Evolutionary conservation across 768 basidiomycete species (phyloP), one percentile per base, ranked within the genome.

Genomic region (Mycena latifolia): DNA sequence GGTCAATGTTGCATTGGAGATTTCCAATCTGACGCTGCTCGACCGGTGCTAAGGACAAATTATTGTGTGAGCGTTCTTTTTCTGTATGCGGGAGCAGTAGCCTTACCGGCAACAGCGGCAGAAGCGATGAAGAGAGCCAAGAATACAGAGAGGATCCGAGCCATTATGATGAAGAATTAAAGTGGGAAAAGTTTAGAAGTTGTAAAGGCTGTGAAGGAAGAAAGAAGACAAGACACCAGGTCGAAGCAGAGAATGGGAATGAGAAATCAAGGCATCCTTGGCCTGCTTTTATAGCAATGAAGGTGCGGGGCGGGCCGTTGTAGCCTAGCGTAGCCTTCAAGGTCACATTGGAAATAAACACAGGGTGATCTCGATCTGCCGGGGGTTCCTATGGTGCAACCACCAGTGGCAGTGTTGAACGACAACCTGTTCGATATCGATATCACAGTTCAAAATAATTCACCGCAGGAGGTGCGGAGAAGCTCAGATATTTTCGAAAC

Each of bases 1-100:
- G 74, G 43, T 74, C 72, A 22, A 71, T 61, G 51, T 74, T 75
- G 63, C 77, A 76, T 17, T 54, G 3, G 24, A 66, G 7, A 31
- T 35, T 45, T 2, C 63, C 68, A 37, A 63, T 24, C 25, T 35
- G 47, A 17, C 60, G 65, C 17, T 39, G 46, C 27, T 56, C 51
- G 14, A 57, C 47, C 10, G 67, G 59, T 14, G 62, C 61, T 67
- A 62, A 22, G 37, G 14, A 41, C 15, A 18, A 18, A 33, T 15
- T n/a, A n/a, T n/a, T n/a, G n/a, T 22, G 37, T 67, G 22, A 47
- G 50, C 3, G 15, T 24, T 52, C 2, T 15, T 6, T n/a, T 43
- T n/a, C 14, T 41, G 59, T 56, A 43, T 43, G 18, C 15, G 8
- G 55, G 66, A 51, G 22, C 18, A 10, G 12, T 4, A 51, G 28